Evolutionary conservation across 2,329 filamentous ascomycete species (phyloP).

Genomic region (Aspergillus arachidicola): DNA sequence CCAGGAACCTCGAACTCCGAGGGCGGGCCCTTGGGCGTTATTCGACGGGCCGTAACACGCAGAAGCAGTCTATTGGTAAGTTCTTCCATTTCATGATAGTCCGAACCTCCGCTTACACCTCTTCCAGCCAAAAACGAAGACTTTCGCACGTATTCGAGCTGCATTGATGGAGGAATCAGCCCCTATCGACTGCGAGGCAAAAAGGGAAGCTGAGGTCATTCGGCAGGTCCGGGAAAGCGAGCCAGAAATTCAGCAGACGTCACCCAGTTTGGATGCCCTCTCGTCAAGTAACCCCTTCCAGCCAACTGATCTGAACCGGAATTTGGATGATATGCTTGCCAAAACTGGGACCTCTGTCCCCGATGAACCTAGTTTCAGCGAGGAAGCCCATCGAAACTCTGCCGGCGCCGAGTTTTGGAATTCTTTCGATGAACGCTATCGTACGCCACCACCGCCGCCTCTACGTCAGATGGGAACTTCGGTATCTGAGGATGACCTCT

Average conservation of each 20-base stretch:
- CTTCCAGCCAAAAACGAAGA: constrained; percentile 86
- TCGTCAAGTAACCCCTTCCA: constrained; percentile 54
- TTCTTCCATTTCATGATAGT: constrained; percentile 16
- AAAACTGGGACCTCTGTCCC: constrained; percentile 42
- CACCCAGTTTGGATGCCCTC: constrained; percentile 42
- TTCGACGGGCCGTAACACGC: constrained; percentile 79
- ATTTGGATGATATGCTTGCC: constrained; percentile 21
- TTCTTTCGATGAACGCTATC: constrained; percentile 69
- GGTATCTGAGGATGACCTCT: constrained; percentile 43
- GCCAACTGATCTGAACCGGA: constrained; percentile 17
- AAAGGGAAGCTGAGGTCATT: constrained; percentile 91
- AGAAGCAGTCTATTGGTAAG: constrained; percentile 85
- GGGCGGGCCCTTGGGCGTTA: constrained; percentile 71
- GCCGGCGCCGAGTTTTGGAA: constrained; percentile 79
- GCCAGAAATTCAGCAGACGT: constrained; percentile 56
- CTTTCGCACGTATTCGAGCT: constrained; percentile 88
- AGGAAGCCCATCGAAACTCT: constrained; percentile 71
- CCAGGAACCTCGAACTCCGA: constrained; percentile 41
- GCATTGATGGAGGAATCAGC: constrained; percentile 85
- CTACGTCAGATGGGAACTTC: constrained; percentile 60
- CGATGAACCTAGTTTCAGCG: constrained; percentile 73
- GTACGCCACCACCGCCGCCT: constrained; percentile 65
- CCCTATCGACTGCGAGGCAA: constrained; percentile 84
- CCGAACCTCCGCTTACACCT: constrained; percentile 7
- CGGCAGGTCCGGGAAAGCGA: constrained; percentile 93